Evolutionary conservation across 1,284 basidiomycete species (phyloP), one percentile per base, ranked within the genome.

Genomic region (Sporisorium iseilematis-ciliati): DNA sequence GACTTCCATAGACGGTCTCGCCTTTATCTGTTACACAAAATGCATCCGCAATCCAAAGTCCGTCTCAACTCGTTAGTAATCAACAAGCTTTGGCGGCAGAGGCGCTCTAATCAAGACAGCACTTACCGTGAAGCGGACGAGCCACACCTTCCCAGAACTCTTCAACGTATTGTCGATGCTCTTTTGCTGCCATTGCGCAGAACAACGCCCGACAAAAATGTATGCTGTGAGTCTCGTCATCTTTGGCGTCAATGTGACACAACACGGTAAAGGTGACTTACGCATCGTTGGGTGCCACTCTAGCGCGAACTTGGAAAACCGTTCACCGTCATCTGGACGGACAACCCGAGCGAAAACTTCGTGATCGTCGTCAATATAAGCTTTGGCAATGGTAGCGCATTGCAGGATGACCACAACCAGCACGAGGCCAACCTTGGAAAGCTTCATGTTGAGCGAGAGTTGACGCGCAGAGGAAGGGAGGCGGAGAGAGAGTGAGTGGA

Each of bases 371-470:
- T 14, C 4, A 11, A 45, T 25, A 11, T 11, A 8, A 43, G 42
- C 42, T 4, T 7, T 43, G 3, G 21, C 43, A 11, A 45, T 14
- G 8, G 10, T 21, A 12, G 43, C 16, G 23, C 23, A 25, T 4
- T 45, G 43, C 43, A 45, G 43, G 11, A 45, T 3, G 23, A 45
- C 25, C 16, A 16, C 23, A 25, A 23, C 43, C 7, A 45, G 8
- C 7, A 45, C 43, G 23, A 45, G 16, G 21, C 23, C 16, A 25
- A 23, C 45, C 16, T 46, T 46, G 25, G 29, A 46, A 6, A 46
- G 7, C 45, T 46, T 46, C 45, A 46, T 46, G 45, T 46, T 46
- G 45, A 46, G 45, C n/a, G 5, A 26, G 23, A 45, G 43, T n/a
- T n/a, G n/a, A n/a, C n/a, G n/a, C n/a, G n/a, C n/a, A n/a, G n/a